phyloP scores from a whole-genome alignment of 306 rosid genomes.

The Urtica urens region DNA sequence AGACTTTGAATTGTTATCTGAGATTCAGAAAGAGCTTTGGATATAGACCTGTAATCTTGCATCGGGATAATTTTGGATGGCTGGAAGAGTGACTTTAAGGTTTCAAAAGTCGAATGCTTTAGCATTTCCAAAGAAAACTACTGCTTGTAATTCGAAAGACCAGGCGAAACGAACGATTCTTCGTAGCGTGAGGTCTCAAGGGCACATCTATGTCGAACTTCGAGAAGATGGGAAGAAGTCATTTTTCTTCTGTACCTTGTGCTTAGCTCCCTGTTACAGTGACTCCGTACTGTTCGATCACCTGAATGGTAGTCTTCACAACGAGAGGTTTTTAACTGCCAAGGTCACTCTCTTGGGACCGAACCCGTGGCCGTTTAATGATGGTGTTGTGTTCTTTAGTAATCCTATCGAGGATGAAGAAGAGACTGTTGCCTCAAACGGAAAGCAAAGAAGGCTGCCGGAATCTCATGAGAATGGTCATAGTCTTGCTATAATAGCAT shows the following conservation, averaged over 20 bases:
- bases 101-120: constrained; percentile 27
- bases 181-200: constrained; percentile 60
- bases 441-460: constrained; percentile 30
- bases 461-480: constrained; percentile 24
- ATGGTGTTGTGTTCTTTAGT: constrained; percentile 72
- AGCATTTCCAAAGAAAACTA: constrained; percentile 32
- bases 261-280: constrained; percentile 67
- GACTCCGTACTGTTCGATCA: constrained; percentile 65
- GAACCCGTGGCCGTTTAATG: constrained; percentile 88
- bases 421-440: constrained; percentile 18
- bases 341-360: constrained; percentile 57
- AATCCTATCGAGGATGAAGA: constrained; percentile 29
- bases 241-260: constrained; percentile 68
- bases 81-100: constrained; percentile 46
- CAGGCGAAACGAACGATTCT: constrained; percentile 59
- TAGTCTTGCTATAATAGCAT: constrained; percentile 53
- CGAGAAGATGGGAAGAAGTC: constrained; percentile 66
- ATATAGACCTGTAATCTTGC: constrained; percentile 12
- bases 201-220: constrained; percentile 73
- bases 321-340: constrained; percentile 47
- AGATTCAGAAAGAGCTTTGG: background rate
- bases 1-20: background rate
- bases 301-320: constrained; percentile 76
- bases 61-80: constrained; percentile 40
- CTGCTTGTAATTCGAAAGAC: constrained; percentile 37